phyloP scores from a whole-genome alignment of 495 filamentous ascomycete species.

The Penicillium cataractarum region DNA sequence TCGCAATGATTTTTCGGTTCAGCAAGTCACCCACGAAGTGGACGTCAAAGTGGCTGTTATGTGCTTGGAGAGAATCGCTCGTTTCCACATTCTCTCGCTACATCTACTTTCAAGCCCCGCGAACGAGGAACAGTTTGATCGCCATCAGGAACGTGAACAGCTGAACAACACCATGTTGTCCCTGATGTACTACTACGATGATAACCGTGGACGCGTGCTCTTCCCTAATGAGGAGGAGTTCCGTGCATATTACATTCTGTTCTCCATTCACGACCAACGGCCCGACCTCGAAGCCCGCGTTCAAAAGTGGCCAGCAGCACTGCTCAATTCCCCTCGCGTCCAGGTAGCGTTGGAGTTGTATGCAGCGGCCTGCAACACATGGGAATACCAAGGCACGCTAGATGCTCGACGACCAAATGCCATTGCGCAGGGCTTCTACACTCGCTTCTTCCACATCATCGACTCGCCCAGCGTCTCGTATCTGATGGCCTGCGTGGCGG shows the following conservation, averaged over 20 bases:
- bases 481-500: constrained; percentile 90
- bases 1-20: constrained; percentile 91
- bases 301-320: constrained; percentile 66
- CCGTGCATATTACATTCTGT: constrained; percentile 83
- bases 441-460: constrained; percentile 76
- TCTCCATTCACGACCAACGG: constrained; percentile 71
- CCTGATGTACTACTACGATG: constrained; percentile 86
- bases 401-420: constrained; percentile 57
- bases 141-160: constrained; percentile 91
- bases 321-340: constrained; percentile 60
- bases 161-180: constrained; percentile 85
- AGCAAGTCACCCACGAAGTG: constrained; percentile 70
- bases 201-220: constrained; percentile 56
- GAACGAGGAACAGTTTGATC: constrained; percentile 75
- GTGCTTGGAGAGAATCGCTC: constrained; percentile 85
- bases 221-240: constrained; percentile 87
- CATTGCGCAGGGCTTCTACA: constrained; percentile 65
- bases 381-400: constrained; percentile 65
- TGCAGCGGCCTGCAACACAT: constrained; percentile 65
- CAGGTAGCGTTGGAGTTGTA: constrained; percentile 71
- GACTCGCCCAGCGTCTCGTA: constrained; percentile 74
- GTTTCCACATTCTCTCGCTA: constrained; percentile 87
- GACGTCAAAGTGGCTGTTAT: constrained; percentile 70
- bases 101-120: constrained; percentile 74
- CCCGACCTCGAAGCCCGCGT: constrained; percentile 75